These are phyloP conservation scores for Geotrichum ghanense DNA, from an alignment of 805 yeast species.

Conservation along the genomic window DNA sequence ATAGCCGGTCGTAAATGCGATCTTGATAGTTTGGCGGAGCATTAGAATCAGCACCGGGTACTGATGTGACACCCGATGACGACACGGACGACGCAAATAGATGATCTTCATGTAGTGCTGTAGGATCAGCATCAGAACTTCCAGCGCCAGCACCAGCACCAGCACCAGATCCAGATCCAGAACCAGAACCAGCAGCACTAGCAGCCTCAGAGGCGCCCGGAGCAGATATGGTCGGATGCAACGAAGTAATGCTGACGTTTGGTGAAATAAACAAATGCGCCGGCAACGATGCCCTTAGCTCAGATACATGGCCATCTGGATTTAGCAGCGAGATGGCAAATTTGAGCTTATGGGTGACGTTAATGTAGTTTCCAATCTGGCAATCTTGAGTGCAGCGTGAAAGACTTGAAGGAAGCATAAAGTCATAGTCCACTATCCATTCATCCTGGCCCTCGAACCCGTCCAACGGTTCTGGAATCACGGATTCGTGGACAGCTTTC, in stretches of 20 bases:
- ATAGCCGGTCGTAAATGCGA: slow-evolving; percentile 66
- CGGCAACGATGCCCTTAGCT: slow-evolving; percentile 83
- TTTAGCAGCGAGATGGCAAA: slow-evolving; percentile 69
- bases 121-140: too few relatives aligned
- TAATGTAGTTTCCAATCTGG: slow-evolving; percentile 52
- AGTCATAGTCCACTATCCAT: slow-evolving; percentile 60
- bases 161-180: slow-evolving; percentile 5
- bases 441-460: slow-evolving; percentile 34
- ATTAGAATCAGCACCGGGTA: slow-evolving; percentile 31
- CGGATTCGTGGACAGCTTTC: slow-evolving; percentile 41
- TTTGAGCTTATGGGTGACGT: slow-evolving; percentile 81
- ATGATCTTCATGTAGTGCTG: neutral
- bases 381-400: slow-evolving; percentile 81
- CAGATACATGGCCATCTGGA: slow-evolving; percentile 89
- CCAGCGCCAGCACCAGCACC: slow-evolving; percentile 4
- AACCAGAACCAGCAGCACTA: slow-evolving; percentile 1
- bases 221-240: slow-evolving; percentile 17
- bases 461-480: slow-evolving; percentile 30
- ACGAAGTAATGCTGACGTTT: slow-evolving; percentile 58
- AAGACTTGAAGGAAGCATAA: slow-evolving; percentile 63
- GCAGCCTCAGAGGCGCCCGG: too few relatives aligned
- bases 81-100: neutral
- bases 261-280: slow-evolving; percentile 69
- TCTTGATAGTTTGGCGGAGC: slow-evolving; percentile 79
- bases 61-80: neutral